Conservation (phyloP, 148 eudicot genomes). For the Camellia lanceoleosa region DNA sequence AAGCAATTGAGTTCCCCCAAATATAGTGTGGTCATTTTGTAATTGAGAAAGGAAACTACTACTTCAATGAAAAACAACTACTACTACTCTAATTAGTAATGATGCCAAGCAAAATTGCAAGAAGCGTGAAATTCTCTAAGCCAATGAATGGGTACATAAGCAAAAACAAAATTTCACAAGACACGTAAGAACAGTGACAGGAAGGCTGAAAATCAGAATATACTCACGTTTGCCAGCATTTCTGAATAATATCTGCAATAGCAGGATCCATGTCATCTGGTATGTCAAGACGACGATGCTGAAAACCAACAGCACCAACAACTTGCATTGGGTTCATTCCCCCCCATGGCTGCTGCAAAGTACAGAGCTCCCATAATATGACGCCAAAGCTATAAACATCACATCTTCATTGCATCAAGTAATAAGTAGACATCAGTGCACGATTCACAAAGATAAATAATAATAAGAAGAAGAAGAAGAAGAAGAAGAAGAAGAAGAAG, state of each 20-base stretch:
- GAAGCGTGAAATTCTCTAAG: neutral
- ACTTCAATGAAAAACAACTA: neutral
- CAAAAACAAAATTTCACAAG: neutral
- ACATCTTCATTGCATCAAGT: slow-evolving; percentile 50
- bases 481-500: too few species aligned
- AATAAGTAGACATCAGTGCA: slow-evolving; percentile 4
- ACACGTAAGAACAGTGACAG: neutral
- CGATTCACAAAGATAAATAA: neutral
- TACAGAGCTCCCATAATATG: slow-evolving; percentile 94
- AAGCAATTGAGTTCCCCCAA: neutral
- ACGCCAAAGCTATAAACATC: slow-evolving; percentile 94
- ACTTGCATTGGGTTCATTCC: slow-evolving; percentile 99
- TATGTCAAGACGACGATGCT: slow-evolving; percentile 89
- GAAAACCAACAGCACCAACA: slow-evolving; percentile 98
- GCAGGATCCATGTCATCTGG: slow-evolving; percentile 77
- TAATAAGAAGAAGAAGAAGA: neutral
- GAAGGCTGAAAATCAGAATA: neutral
- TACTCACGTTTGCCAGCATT: slow-evolving; percentile 98
- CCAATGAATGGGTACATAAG: slow-evolving; percentile 1
- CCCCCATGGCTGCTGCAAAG: slow-evolving; percentile 95
- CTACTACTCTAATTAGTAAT: neutral
- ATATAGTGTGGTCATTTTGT: neutral
- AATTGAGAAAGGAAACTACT: neutral
- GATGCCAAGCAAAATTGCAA: neutral
- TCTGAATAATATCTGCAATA: slow-evolving; percentile 68